phyloP scores from a whole-genome alignment of 2,329 filamentous ascomycete species.

The Volutella citrinella region DNA sequence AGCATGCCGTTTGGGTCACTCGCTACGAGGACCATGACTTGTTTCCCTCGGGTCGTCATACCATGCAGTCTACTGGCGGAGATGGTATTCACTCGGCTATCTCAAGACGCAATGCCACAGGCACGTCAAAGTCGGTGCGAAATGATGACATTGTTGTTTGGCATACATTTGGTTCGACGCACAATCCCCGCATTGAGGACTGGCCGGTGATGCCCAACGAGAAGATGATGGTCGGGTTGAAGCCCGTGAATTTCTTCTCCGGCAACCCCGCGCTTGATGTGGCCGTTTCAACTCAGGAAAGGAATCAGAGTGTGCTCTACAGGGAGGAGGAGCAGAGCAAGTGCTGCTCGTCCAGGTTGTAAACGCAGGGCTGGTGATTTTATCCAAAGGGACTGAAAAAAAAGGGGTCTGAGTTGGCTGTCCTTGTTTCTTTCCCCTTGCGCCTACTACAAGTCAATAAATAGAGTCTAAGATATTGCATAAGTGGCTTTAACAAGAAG shows the following conservation, averaged over 20 bases:
- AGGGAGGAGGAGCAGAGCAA: neutral
- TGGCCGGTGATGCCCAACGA: constrained; percentile 69
- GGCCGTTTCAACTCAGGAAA: constrained; percentile 35
- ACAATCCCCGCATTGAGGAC: constrained; percentile 63
- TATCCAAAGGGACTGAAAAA: no score
- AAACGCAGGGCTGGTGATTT: no score
- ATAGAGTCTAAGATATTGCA: no score
- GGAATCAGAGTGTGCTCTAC: constrained; percentile 31
- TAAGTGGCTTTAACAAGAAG: no score
- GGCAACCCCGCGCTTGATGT: constrained; percentile 51
- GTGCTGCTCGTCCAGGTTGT: no score
- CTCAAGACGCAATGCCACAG: constrained; percentile 20
- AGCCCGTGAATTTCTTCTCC: constrained; percentile 53
- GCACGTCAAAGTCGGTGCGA: constrained; percentile 34
- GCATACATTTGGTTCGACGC: constrained; percentile 59
- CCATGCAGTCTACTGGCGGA: constrained; percentile 45
- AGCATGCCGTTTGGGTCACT: constrained; percentile 45
- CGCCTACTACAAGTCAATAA: no score
- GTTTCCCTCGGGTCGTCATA: constrained; percentile 41
- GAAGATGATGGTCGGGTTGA: constrained; percentile 47
- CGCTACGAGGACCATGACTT: constrained; percentile 40
- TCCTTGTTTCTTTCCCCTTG: no score
- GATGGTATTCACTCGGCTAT: constrained; percentile 35
- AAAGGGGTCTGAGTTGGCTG: no score
- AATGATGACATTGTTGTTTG: constrained; percentile 55